A percentile compares a stretch with the other conserved stretches of the same genome.
These are phyloP conservation scores for Macrophomina phaseolina DNA, from an alignment of 2,329 filamentous ascomycete genomes.

Conservation along the genomic window DNA sequence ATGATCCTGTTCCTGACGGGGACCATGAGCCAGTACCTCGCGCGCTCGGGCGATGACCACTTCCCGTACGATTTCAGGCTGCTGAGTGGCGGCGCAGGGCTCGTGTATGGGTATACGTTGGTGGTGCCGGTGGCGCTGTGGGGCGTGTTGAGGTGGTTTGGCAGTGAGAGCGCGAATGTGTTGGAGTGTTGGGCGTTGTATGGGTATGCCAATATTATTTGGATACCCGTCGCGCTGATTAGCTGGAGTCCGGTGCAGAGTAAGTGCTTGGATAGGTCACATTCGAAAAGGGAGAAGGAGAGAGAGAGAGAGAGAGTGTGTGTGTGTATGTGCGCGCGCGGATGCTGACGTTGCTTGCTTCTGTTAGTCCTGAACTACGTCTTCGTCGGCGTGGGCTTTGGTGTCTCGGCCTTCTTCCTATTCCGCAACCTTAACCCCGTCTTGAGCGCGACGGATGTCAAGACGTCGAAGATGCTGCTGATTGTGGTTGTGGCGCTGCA, in stretches of 20 bases:
- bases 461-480: conserved; percentile 87
- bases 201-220: conserved; percentile 95
- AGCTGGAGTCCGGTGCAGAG: conserved; percentile 83
- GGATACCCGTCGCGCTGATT: conserved; percentile 92
- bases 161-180: conserved; percentile 88
- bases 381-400: conserved; percentile 74
- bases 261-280: conserved; percentile 31
- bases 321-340: no score
- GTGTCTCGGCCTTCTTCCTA: conserved; percentile 45
- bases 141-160: conserved; percentile 91
- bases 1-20: conserved; percentile 94
- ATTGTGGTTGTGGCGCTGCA: conserved; percentile 85
- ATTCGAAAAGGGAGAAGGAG: no score
- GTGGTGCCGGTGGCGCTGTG: conserved; percentile 84
- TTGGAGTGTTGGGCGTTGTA: conserved; percentile 96
- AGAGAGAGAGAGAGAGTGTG: background rate
- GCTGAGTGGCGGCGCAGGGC: conserved; percentile 83
- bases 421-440: conserved; percentile 67
- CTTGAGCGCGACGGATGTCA: conserved; percentile 87
- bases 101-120: conserved; percentile 91
- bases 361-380: conserved; percentile 78
- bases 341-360: conserved; percentile 1
- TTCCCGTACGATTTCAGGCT: conserved; percentile 93
- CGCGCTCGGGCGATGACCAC: conserved; percentile 67
- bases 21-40: conserved; percentile 90